Evolutionary conservation across 306 rosid genomes (phyloP), one percentile per base, ranked within the genome.

Genomic region (Neltuma alba): DNA sequence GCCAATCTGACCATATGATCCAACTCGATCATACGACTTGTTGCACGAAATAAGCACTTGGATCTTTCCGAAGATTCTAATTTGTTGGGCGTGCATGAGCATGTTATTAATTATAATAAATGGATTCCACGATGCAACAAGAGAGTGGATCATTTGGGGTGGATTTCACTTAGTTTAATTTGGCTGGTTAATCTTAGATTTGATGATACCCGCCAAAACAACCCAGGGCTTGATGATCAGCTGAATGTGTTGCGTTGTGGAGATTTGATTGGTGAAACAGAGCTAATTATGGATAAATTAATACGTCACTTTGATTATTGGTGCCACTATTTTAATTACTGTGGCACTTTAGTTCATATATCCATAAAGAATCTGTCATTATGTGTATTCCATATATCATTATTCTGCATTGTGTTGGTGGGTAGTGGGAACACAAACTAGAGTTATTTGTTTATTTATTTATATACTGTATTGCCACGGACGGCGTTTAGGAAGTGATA

Each of bases 1-100:
- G n/a, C n/a, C n/a, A n/a, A n/a, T n/a, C n/a, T n/a, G n/a, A n/a
- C n/a, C n/a, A n/a, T n/a, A n/a, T n/a, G n/a, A n/a, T n/a, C 36
- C 36, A 33, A 33, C 36, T 33, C 36, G 36, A 33, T 2, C 36
- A 33, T 33, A 33, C 36, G 4, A 33, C 4, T 33, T 33, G 2
- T 0, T 33, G 36, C 4, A 1, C 27, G 20, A 7, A 50, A 50
- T 50, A 7, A 20, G 58, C 11, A 50, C 7, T 1, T 20, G 88
- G 33, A 69, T 79, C 78, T 2, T 30, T 44, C 18, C 68, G 85
- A 36, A 73, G 74, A 81, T 89, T 83, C 85, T 45, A 8, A 64
- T 61, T 52, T 61, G 48, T 20, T 50, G 83, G 47, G 52, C 36
- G 16, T 11, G 15, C 11, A 14, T 34, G 47, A 48, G 37, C 6